Conservation (phyloP, 176 grass and related monocot species). For the Paspalum vaginatum region DNA sequence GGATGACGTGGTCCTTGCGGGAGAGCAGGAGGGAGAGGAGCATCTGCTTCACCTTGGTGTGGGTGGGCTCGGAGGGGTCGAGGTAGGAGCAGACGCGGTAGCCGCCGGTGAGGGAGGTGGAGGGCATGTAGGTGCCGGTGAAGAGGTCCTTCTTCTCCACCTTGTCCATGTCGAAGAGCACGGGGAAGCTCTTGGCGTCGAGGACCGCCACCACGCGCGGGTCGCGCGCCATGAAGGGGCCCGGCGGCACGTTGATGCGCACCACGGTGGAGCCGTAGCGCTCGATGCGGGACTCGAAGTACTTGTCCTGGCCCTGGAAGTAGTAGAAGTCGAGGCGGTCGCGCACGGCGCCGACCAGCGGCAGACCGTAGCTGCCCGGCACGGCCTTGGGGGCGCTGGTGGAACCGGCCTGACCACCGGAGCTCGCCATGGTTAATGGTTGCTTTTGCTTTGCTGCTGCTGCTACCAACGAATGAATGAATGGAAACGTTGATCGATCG, state of each 20-base stretch:
- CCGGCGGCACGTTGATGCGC: constrained; percentile 64
- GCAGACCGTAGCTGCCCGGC: constrained; percentile 59
- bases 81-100: constrained; percentile 76
- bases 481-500: no score
- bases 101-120: constrained; percentile 69
- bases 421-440: background rate
- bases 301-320: constrained; percentile 66
- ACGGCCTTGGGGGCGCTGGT: background rate
- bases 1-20: constrained; percentile 59
- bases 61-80: constrained; percentile 67
- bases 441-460: no score
- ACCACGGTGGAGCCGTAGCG: constrained; percentile 71
- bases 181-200: constrained; percentile 73
- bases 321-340: constrained; percentile 87
- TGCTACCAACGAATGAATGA: no score
- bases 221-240: constrained; percentile 61
- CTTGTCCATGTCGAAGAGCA: constrained; percentile 73
- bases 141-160: constrained; percentile 77
- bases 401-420: background rate
- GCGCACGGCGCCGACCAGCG: constrained; percentile 49
- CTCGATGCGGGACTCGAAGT: constrained; percentile 61
- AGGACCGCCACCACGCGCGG: constrained; percentile 65
- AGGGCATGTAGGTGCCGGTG: constrained; percentile 73
- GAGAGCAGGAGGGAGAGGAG: constrained; percentile 63
- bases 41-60: constrained; percentile 68